phyloP scores from a whole-genome alignment of 192 early-diverging fungal genomes.

The Coemansia sp. region DNA sequence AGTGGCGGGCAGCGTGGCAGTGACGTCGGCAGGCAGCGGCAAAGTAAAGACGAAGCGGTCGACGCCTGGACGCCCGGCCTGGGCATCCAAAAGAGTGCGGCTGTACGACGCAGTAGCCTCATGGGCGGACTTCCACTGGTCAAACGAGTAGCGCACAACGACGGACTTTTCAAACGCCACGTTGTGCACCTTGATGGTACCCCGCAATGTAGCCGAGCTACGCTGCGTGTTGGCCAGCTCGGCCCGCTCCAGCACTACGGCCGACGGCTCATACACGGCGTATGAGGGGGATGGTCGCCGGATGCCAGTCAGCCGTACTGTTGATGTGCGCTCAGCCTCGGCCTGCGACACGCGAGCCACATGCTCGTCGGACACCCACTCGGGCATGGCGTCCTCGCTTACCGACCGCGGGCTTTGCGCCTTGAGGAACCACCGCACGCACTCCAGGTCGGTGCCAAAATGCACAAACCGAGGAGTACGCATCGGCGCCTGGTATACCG shows the following conservation, averaged over 20 bases:
- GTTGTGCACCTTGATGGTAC: slow-evolving; percentile 81
- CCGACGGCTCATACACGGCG: slow-evolving; percentile 49
- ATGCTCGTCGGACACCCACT: slow-evolving; percentile 33
- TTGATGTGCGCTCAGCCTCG: slow-evolving; percentile 19
- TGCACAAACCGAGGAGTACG: slow-evolving; percentile 66
- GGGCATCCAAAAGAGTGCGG: slow-evolving; percentile 59
- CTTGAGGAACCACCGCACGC: slow-evolving; percentile 73
- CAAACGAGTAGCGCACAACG: slow-evolving; percentile 77
- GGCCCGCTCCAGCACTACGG: slow-evolving; percentile 66
- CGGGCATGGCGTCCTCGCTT: slow-evolving; percentile 41
- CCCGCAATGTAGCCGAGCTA: slow-evolving; percentile 56
- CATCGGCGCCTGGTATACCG: slow-evolving; percentile 13
- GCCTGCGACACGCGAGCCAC: slow-evolving; percentile 12
- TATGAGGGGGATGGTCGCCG: slow-evolving; percentile 50
- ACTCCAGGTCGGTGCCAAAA: slow-evolving; percentile 71
- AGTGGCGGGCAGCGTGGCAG: slow-evolving; percentile 40
- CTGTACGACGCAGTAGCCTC: slow-evolving; percentile 70
- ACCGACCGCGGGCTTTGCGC: slow-evolving; percentile 65
- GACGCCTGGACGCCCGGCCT: slow-evolving; percentile 53
- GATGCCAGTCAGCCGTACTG: slow-evolving; percentile 42
- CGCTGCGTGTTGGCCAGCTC: slow-evolving; percentile 58
- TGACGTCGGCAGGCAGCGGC: slow-evolving; percentile 56
- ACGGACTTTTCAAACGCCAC: slow-evolving; percentile 85
- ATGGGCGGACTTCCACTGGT: slow-evolving; percentile 77
- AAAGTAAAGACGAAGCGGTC: slow-evolving; percentile 78